These are phyloP conservation scores for Colletotrichum gloeosporioides DNA, from an alignment of 2,329 filamentous ascomycete genomes.

Conservation along the genomic window DNA sequence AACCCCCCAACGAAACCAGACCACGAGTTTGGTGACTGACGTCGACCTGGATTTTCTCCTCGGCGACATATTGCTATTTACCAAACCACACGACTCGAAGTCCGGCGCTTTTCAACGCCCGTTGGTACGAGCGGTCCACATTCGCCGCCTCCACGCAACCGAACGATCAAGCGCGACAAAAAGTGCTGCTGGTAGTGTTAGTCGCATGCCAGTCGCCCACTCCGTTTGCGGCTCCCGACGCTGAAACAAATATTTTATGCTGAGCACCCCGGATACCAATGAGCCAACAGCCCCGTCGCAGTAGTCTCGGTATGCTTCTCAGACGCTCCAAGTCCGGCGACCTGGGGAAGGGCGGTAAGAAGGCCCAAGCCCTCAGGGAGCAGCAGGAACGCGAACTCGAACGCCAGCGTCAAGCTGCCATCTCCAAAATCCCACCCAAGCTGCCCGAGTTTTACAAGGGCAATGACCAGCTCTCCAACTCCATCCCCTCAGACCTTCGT, in stretches of 20 bases:
- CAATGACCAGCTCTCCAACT: slow-evolving; percentile 50
- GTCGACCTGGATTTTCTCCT: not conserved
- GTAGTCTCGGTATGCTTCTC: slow-evolving; percentile 65
- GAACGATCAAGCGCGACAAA: slow-evolving; percentile 12
- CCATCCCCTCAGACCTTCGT: slow-evolving; percentile 58
- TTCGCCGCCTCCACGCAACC: not conserved
- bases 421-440: slow-evolving; percentile 54
- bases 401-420: slow-evolving; percentile 53
- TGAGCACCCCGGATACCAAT: slow-evolving; percentile 27
- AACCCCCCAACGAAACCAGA: not conserved
- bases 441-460: slow-evolving; percentile 58
- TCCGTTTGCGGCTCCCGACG: slow-evolving; percentile 12
- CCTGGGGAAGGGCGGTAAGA: slow-evolving; percentile 64
- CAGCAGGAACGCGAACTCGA: slow-evolving; percentile 47
- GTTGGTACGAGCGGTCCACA: not conserved
- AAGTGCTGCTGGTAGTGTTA: not conserved
- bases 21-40: not conserved
- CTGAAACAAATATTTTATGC: slow-evolving; percentile 21
- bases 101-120: not conserved
- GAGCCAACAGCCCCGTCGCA: slow-evolving; percentile 42
- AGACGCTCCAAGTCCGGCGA: slow-evolving; percentile 73
- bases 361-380: slow-evolving; percentile 59
- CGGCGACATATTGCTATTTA: not conserved
- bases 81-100: not conserved
- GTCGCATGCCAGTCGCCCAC: not conserved